Base-by-base conservation (phyloP, 1,284 basidiomycete species). In the Trichosporon coremiiforme region DNA sequence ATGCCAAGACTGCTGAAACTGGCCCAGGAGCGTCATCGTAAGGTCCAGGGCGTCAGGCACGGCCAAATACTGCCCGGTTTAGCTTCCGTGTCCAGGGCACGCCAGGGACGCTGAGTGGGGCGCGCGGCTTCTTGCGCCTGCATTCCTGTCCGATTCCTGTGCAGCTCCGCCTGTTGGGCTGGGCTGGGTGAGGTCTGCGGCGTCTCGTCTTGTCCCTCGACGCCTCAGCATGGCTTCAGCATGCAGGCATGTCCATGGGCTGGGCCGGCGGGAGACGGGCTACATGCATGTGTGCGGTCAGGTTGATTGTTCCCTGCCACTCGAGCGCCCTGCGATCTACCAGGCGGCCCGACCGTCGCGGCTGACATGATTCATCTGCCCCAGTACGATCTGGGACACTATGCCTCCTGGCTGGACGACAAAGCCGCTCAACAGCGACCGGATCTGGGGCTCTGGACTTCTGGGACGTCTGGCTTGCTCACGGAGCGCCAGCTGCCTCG, bases 1-100 rank as follows among this genome's bases (percentile, higher is more conserved):
- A 53, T 53, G 47, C 47, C 47, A 53, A 53, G 47, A 53, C n/a
- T 53, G 47, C 47, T 53, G 47, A 53, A 53, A 53, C 47, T 53
- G n/a, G 20, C 20, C 47, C 10, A 53, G 47, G 20, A 53, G 47
- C 47, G 47, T 53, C 47, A 53, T 53, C 47, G 20, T 53, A 22
- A 53, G 47, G 47, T 53, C n/a, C 47, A 53, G 47, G 47, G 47
- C n/a, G 47, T 17, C 47, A 53, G 47, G 47, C 47, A 53, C 47
- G 9, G 20, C 47, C n/a, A 22, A 22, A 53, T 22, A 20, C 47
- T 20, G n/a, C 47, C 47, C 47, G 9, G 47, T 20, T 22, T 53
- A 22, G n/a, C n/a, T 22, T 53, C 47, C 47, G 47, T 53, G 8
- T 15, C 20, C 47, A 53, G 47, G 20, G 47, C 47, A 22, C 47